These are phyloP conservation scores for Fraxinus sp. DNA, from an alignment of 305 asterid genomes.

Conservation along the genomic window DNA sequence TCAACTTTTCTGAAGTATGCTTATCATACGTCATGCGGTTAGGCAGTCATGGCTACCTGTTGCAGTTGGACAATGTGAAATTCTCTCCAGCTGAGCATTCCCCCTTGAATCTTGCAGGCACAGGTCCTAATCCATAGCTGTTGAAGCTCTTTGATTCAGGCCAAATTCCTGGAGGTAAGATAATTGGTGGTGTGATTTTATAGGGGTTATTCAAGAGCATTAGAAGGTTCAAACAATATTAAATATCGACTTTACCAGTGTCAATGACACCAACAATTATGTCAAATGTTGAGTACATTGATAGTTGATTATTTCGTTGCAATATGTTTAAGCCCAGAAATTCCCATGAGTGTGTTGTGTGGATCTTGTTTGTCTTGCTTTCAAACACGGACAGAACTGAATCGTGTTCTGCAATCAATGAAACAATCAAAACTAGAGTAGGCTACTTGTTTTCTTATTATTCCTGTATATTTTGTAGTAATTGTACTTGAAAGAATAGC, in stretches of 20 bases:
- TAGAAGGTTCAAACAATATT: background rate
- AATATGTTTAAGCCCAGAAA: constrained; percentile 43
- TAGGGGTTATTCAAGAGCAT: background rate
- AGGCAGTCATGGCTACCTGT: constrained; percentile 35
- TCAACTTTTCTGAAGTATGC: constrained; percentile 1
- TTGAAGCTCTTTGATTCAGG: constrained; percentile 56
- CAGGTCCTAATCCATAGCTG: constrained; percentile 42
- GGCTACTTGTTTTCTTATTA: background rate
- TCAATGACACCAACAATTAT: constrained; percentile 38
- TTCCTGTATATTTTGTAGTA: background rate
- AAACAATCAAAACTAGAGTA: constrained; percentile 8
- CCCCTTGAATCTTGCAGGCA: constrained; percentile 53
- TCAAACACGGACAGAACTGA: constrained; percentile 46
- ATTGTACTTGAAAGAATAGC: background rate
- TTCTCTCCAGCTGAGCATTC: constrained; percentile 43
- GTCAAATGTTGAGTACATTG: constrained; percentile 29
- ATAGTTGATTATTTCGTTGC: constrained; percentile 28
- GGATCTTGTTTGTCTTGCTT: constrained; percentile 42
- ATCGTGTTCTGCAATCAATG: constrained; percentile 40
- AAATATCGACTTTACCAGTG: constrained; percentile 34
- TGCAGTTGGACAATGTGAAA: constrained; percentile 50
- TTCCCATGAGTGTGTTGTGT: constrained; percentile 53
- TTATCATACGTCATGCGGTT: background rate
- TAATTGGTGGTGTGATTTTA: constrained; percentile 1
- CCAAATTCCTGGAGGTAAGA: constrained; percentile 47